phyloP scores from a whole-genome alignment of 1,284 basidiomycete species.

The Ceratobasidium sp. region DNA sequence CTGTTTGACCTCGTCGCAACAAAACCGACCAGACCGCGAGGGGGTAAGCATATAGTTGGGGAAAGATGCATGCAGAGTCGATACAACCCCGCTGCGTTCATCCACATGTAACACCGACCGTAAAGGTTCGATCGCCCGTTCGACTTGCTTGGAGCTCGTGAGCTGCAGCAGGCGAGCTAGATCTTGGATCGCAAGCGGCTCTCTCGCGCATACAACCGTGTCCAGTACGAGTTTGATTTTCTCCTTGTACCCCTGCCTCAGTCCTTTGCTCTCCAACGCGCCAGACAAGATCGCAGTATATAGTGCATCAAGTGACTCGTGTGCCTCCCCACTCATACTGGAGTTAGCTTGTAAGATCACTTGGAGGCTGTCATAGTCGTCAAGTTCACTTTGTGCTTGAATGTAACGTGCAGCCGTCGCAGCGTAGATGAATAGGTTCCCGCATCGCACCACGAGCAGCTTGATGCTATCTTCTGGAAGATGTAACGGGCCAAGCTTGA shows the following conservation, averaged over 20 bases:
- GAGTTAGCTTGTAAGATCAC: background rate
- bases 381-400: background rate
- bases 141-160: background rate
- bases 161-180: background rate
- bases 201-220: background rate
- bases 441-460: background rate
- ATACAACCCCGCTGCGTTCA: background rate
- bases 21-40: too few species aligned
- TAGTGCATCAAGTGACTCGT: background rate
- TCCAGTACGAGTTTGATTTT: background rate
- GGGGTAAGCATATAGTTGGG: background rate
- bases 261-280: background rate
- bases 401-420: constrained; percentile 28
- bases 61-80: constrained; percentile 3
- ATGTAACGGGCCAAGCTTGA: background rate
- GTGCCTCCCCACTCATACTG: background rate
- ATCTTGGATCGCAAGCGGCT: background rate
- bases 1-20: too few species aligned
- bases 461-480: background rate
- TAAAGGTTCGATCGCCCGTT: background rate
- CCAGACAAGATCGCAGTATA: background rate
- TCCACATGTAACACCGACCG: background rate
- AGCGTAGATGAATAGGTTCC: constrained; percentile 30
- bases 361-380: background rate
- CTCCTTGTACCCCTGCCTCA: background rate